Evolutionary conservation across 768 basidiomycete species (phyloP), one percentile per base, ranked within the genome.

Genomic region (Suillus occidentalis): DNA sequence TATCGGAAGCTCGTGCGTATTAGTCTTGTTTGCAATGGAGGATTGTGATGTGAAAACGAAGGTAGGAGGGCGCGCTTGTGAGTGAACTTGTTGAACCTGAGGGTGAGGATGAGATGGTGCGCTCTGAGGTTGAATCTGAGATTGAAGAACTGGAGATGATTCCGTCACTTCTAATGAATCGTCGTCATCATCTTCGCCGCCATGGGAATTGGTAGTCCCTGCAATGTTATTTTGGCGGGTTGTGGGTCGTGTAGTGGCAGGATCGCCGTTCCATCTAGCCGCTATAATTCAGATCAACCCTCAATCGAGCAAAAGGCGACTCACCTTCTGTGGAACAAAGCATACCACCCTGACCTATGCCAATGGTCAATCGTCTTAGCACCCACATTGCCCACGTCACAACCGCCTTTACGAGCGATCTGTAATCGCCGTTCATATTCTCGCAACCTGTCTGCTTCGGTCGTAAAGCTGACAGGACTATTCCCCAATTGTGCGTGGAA

Each of bases 281-380:
- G 34, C 7, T 52, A 20, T 1, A 60, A n/a, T 66, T 66, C 22
- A 67, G 55, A 61, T 66, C 63, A 45, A 71, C 68, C 63, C 65
- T 66, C 12, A 68, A 68, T 34, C 25, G 22, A 40, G 34, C 8
- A 14, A 40, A 22, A 66, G 39, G 47, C 22, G 12, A 64, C 78
- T 25, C 67, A 89, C 88, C 91, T 82, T 69, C 81, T 81, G 74
- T 87, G 87, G 74, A 93, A 93, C 28, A 91, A 78, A 13, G 81
- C 81, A 71, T 91, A 93, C 91, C 91, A 92, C 18, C 90, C 90
- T 40, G 83, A 82, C 63, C 85, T 83, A 69, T 90, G 89, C 91
- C 91, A 93, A 65, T 91, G 88, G 69, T 92, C 91, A 65, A 93
- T 84, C 3, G 88, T 88, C 65, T 90, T 83, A 22, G 89, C 85